Evolutionary conservation across 257 asterid species (phyloP).

Genomic region (Nicotiana benthamiana): DNA sequence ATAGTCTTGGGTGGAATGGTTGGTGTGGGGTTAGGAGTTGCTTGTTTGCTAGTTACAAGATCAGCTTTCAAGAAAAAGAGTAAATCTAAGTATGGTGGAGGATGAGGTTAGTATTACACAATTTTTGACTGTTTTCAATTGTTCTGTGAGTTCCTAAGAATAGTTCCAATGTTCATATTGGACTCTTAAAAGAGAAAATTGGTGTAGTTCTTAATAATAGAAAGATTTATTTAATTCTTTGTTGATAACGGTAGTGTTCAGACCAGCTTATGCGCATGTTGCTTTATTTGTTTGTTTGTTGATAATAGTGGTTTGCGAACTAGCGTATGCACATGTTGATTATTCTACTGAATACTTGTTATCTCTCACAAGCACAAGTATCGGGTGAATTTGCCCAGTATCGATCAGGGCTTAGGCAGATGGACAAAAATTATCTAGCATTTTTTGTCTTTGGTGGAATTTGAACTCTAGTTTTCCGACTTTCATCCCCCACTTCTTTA

Average conservation of each 20-base stretch:
- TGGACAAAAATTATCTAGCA: neutral
- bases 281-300: no score
- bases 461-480: neutral
- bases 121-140: neutral
- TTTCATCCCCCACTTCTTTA: neutral
- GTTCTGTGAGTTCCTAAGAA: neutral
- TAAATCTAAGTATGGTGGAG: slow-evolving; percentile 52
- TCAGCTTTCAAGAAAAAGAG: slow-evolving; percentile 56
- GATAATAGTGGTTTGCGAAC: no score
- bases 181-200: neutral
- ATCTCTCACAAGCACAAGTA: neutral
- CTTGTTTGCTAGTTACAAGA: slow-evolving; percentile 56
- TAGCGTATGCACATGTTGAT: neutral
- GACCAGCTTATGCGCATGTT: neutral
- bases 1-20: slow-evolving; percentile 66
- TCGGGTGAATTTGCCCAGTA: neutral
- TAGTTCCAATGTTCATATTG: neutral
- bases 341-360: neutral
- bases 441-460: neutral
- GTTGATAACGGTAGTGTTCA: neutral
- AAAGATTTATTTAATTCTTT: neutral
- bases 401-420: neutral
- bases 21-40: slow-evolving; percentile 54
- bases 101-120: slow-evolving; percentile 24
- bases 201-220: neutral